Evolutionary conservation across 2,329 filamentous ascomycete genomes (phyloP).

Genomic region (Curvularia sp.): DNA sequence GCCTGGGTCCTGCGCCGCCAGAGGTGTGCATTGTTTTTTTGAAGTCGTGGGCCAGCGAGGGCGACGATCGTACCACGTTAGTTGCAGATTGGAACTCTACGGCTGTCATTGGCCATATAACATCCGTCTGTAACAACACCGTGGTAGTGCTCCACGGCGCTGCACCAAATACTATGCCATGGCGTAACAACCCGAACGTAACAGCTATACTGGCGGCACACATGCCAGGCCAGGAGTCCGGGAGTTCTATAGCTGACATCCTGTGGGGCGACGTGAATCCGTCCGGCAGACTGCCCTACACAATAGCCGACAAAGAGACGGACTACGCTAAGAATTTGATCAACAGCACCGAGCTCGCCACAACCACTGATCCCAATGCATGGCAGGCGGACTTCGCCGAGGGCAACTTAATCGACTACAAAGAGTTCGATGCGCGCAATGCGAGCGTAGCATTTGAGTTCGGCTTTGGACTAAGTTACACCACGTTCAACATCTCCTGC

Average conservation of each 20-base stretch:
- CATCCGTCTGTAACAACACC: slow-evolving; percentile 58
- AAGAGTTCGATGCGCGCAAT: slow-evolving; percentile 56
- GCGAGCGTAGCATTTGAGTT: slow-evolving; percentile 45
- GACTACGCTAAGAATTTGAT: slow-evolving; percentile 65
- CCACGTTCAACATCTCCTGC: slow-evolving; percentile 37
- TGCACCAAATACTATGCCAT: slow-evolving; percentile 51
- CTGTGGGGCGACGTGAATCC: slow-evolving; percentile 79
- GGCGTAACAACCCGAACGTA: slow-evolving; percentile 51
- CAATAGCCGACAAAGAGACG: slow-evolving; percentile 72
- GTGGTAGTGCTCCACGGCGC: slow-evolving; percentile 57
- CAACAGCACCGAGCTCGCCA: slow-evolving; percentile 46
- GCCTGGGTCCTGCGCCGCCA: slow-evolving; percentile 44
- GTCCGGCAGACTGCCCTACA: slow-evolving; percentile 83
- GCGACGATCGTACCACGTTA: slow-evolving; percentile 51
- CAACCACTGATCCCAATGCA: slow-evolving; percentile 46
- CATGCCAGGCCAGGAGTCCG: slow-evolving; percentile 51
- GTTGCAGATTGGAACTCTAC: slow-evolving; percentile 53
- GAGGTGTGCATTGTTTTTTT: slow-evolving; percentile 64
- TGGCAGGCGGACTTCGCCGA: slow-evolving; percentile 62
- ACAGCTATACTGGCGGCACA: slow-evolving; percentile 53
- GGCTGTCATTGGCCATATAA: slow-evolving; percentile 52
- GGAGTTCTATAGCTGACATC: slow-evolving; percentile 50
- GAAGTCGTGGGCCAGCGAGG: slow-evolving; percentile 60
- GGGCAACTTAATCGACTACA: slow-evolving; percentile 62
- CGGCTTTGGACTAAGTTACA: slow-evolving; percentile 51